Base-by-base conservation (phyloP, 2,329 filamentous ascomycete species). In the Pseudocercospora cruenta region DNA sequence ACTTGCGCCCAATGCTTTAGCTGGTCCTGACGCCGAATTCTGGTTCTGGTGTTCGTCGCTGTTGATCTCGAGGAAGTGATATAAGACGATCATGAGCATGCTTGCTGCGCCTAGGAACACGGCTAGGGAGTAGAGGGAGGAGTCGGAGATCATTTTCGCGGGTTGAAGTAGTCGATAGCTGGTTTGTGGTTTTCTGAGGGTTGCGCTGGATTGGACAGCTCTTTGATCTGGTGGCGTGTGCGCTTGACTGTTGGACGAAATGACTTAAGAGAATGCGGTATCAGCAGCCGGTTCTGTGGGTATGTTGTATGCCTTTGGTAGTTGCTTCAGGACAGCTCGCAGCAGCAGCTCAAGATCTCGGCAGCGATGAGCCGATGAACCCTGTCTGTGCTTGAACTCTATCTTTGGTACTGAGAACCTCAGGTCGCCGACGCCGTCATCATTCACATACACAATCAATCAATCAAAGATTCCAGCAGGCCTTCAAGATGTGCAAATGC, bases 1-100 rank as follows among this genome's bases (percentile, higher is more conserved):
- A 26, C 16, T 22, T 12, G 36, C 19, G 5, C 36, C 58, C 21
- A n/a, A 12, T 7, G 24, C 58, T 49, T 31, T 33, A 9, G 8
- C 7, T 22, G 33, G 19, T 28, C 21, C 57, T 1, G 14, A 49
- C 22, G 58, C 45, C 22, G 45, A 39, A n/a, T 51, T 24, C 45
- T 43, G 60, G 2, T 55, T 14, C 43, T 63, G 12, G 45, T 69
- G 69, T 28, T 71, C 70, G 58, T 86, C 84, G n/a, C 92, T 88
- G 77, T 99, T 98, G 83, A 97, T 87, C 79, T 98, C 94, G 75
- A 99, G 89, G 82, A 96, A 98, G 80, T 98, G 93, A 82, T 99
- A 98, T 28, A 96, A 82, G 31, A 99, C 89, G 71, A 98, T 97
- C 68, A 99, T 86, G 53, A 97, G 84, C 92, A 98, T 94, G 69